Percentiles rank a stretch among this genome's conserved stretches.
Evolutionary conservation across 331 rosid genomes (phyloP).

Genomic region (Arachis monticola): DNA sequence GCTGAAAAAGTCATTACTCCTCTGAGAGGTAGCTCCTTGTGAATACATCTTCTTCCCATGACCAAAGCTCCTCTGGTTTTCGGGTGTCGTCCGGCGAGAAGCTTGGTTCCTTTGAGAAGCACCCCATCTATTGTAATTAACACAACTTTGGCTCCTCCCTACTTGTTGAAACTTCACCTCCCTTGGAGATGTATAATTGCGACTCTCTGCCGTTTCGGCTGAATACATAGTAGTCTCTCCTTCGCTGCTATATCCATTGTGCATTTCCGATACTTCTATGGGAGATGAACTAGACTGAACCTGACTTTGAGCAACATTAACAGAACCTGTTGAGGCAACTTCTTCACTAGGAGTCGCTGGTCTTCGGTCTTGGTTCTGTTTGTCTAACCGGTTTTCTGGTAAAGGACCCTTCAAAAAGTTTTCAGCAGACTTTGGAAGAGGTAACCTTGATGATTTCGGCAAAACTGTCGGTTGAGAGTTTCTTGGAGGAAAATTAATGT

Average conservation of each 20-base stretch:
- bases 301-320: constrained; percentile 73
- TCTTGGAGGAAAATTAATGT: constrained; percentile 92
- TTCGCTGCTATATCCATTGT: constrained; percentile 78
- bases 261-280: constrained; percentile 54
- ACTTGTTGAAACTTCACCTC: constrained; percentile 76
- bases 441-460: constrained; percentile 45
- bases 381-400: constrained; percentile 48
- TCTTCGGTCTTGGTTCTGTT: constrained; percentile 43
- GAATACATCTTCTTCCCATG: constrained; percentile 88
- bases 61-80: constrained; percentile 77
- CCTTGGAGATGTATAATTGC: constrained; percentile 83
- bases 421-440: constrained; percentile 51
- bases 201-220: constrained; percentile 95
- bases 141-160: constrained; percentile 98
- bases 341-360: constrained; percentile 47
- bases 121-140: constrained; percentile 82
- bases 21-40: constrained; percentile 86
- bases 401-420: constrained; percentile 47
- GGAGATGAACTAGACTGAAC: constrained; percentile 85
- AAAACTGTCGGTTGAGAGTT: constrained; percentile 48
- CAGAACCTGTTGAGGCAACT: constrained; percentile 80
- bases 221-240: constrained; percentile 98
- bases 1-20: constrained; percentile 91
- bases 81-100: constrained; percentile 62
- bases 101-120: constrained; percentile 64